A percentile compares a stretch with the other conserved stretches of the same genome.
These are phyloP conservation scores for Lanmaoa pseudosensibilis DNA, from an alignment of 768 basidiomycete genomes.

Conservation along the genomic window DNA sequence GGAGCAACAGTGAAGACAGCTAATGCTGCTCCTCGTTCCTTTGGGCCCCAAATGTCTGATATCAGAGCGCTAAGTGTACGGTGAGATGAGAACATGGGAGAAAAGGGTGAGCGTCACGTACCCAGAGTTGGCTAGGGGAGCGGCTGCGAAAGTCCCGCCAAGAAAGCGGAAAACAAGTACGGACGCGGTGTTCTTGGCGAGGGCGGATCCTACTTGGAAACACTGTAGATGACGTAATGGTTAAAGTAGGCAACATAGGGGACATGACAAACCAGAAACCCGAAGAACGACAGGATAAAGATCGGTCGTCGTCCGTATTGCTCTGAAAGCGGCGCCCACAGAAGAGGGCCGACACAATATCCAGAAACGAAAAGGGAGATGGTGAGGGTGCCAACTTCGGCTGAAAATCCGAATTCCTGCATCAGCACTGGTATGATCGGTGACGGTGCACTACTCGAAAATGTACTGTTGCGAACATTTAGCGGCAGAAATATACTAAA, in stretches of 20 bases:
- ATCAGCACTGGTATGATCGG: conserved; percentile 46
- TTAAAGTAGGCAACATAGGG: neutral
- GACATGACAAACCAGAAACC: conserved; percentile 46
- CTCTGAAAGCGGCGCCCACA: conserved; percentile 59
- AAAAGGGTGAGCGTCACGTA: conserved; percentile 25
- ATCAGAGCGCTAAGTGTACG: conserved; percentile 44
- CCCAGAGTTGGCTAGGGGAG: conserved; percentile 71
- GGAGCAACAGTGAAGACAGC: conserved; percentile 64
- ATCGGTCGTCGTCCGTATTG: conserved; percentile 59
- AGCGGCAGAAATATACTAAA: neutral
- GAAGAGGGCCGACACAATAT: conserved; percentile 61
- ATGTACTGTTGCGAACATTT: conserved; percentile 43
- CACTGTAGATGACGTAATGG: conserved; percentile 32
- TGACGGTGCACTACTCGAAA: conserved; percentile 60
- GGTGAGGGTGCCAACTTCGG: conserved; percentile 52
- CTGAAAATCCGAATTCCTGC: conserved; percentile 47
- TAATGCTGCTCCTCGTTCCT: conserved; percentile 61
- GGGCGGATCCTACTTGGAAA: conserved; percentile 64
- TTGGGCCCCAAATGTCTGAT: conserved; percentile 63
- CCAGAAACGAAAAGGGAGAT: conserved; percentile 68
- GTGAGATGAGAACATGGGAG: neutral
- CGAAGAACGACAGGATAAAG: conserved; percentile 54
- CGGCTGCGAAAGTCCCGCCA: conserved; percentile 67
- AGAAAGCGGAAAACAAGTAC: conserved; percentile 71
- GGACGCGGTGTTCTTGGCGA: conserved; percentile 58